Percentiles rank a stretch among this genome's conserved stretches.
Conservation (phyloP, 495 filamentous ascomycete species). For the Penicillium nucicola region DNA sequence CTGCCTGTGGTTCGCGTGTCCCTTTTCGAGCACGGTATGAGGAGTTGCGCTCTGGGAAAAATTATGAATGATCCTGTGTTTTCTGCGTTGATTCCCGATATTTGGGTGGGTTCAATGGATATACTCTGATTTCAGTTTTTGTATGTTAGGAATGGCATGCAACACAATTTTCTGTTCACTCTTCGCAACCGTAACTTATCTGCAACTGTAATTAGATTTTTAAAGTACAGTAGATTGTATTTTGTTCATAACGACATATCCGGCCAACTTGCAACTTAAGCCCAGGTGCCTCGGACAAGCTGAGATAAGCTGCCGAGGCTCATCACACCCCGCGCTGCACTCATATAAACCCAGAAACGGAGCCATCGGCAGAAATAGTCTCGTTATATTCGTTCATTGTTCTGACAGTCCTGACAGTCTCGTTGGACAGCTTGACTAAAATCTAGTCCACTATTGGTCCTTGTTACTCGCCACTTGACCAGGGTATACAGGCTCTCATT, state of each 20-base stretch:
- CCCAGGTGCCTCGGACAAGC: slow-evolving; percentile 7
- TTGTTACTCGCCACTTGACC: not conserved
- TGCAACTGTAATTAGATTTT: not conserved
- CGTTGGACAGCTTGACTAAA: not conserved
- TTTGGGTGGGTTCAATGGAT: slow-evolving; percentile 46
- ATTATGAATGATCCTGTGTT: slow-evolving; percentile 40
- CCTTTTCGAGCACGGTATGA: slow-evolving; percentile 26
- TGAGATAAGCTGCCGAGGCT: slow-evolving; percentile 33
- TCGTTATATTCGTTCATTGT: no score
- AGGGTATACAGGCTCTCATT: not conserved
- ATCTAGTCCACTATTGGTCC: not conserved
- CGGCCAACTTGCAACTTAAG: not conserved
- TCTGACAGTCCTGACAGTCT: no score
- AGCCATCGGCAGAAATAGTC: not conserved
- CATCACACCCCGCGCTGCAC: slow-evolving; percentile 16
- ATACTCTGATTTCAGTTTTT: slow-evolving; percentile 41
- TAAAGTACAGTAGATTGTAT: no score
- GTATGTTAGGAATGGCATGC: slow-evolving; percentile 44
- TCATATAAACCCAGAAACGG: no score
- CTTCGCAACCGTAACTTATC: not conserved
- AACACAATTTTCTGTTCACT: slow-evolving; percentile 35
- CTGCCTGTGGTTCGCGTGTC: slow-evolving; percentile 10
- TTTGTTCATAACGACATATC: not conserved
- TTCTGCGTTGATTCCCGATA: slow-evolving; percentile 33
- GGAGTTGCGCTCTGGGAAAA: slow-evolving; percentile 41